A percentile compares a stretch with the other conserved stretches of the same genome.
phyloP scores from a whole-genome alignment of 2,329 filamentous ascomycete genomes.

The Colletotrichum sp. region DNA sequence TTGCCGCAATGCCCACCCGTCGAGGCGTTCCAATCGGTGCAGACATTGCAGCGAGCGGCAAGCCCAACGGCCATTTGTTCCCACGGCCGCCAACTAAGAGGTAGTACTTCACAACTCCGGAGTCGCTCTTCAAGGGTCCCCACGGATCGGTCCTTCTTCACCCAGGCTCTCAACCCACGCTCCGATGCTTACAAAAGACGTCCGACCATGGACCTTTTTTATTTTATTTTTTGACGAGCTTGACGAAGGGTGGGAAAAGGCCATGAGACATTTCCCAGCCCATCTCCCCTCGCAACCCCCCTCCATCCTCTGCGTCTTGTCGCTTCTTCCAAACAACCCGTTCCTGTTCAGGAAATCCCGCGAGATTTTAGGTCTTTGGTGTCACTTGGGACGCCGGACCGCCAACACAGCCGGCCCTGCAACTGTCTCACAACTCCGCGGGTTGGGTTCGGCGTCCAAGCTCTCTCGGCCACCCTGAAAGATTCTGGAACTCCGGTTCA shows the following conservation, averaged over 20 bases:
- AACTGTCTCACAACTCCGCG: constrained; percentile 18
- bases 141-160: constrained; percentile 10
- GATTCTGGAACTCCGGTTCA: constrained; percentile 18
- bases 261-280: constrained; percentile 2
- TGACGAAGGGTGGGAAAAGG: background rate
- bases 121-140: background rate
- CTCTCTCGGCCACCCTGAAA: background rate
- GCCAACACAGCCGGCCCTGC: background rate
- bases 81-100: background rate
- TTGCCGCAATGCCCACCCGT: constrained; percentile 18
- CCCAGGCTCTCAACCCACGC: background rate
- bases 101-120: background rate
- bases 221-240: background rate
- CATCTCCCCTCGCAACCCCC: background rate
- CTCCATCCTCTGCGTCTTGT: background rate
- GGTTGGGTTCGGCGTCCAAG: constrained; percentile 1
- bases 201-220: background rate
- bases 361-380: background rate
- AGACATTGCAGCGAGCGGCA: background rate
- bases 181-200: background rate
- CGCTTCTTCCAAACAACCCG: background rate
- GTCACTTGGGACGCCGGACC: constrained; percentile 5
- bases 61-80: constrained; percentile 2
- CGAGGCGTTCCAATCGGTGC: constrained; percentile 21
- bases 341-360: constrained; percentile 10